phyloP scores from a whole-genome alignment of 2,329 filamentous ascomycete genomes.

The Ascochyta rabiei region DNA sequence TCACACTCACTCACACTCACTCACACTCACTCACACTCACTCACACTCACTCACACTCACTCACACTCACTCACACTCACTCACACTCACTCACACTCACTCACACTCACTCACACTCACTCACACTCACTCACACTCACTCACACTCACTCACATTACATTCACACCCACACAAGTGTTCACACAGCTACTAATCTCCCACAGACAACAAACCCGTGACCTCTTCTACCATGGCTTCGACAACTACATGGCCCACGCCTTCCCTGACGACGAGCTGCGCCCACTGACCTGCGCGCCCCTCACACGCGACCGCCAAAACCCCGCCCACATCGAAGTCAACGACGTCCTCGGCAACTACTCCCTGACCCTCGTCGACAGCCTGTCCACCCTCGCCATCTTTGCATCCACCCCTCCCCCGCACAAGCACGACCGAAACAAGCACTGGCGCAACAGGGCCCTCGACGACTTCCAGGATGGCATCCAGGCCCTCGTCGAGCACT shows the following conservation, averaged over 20 bases:
- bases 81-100: background rate
- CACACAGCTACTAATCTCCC: too few relatives aligned
- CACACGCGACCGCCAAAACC: slow-evolving; percentile 80
- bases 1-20: background rate
- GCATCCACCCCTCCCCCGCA: slow-evolving; percentile 72
- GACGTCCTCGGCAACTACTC: slow-evolving; percentile 98
- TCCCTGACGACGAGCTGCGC: slow-evolving; percentile 93
- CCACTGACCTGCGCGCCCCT: slow-evolving; percentile 85
- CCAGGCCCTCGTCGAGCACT: slow-evolving; percentile 75
- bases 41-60: background rate
- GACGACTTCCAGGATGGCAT: slow-evolving; percentile 79
- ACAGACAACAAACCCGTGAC: slow-evolving; percentile 57
- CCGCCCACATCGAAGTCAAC: slow-evolving; percentile 83
- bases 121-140: background rate
- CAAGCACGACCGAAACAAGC: slow-evolving; percentile 48
- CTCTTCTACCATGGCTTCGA: slow-evolving; percentile 98
- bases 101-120: background rate
- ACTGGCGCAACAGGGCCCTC: slow-evolving; percentile 52
- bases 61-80: background rate
- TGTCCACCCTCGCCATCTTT: slow-evolving; percentile 91
- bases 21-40: background rate
- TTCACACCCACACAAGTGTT: too few relatives aligned
- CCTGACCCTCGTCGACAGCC: slow-evolving; percentile 89
- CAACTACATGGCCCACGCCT: slow-evolving; percentile 92
- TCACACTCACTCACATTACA: background rate